Conservation (phyloP, 148 eudicot species). For the Heliosperma pusillum region DNA sequence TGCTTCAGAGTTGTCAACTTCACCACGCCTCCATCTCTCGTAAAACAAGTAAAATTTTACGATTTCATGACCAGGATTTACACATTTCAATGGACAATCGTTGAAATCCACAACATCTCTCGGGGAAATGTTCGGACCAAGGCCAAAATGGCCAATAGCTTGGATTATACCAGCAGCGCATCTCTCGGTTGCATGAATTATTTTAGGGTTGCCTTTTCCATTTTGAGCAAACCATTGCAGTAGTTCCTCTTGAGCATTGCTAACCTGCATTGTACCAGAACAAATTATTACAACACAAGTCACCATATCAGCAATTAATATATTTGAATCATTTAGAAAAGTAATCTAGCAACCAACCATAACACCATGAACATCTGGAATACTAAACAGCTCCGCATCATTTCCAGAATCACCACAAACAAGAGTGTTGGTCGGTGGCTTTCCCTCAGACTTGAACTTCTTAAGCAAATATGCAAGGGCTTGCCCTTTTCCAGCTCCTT, state of each 20-base stretch:
- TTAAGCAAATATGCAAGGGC: constrained; percentile 68
- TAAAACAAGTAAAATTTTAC: constrained; percentile 54
- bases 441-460: constrained; percentile 53
- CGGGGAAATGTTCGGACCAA: constrained; percentile 56
- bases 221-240: constrained; percentile 62
- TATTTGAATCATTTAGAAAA: constrained; percentile 13
- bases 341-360: constrained; percentile 46
- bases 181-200: constrained; percentile 64
- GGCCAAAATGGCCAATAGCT: constrained; percentile 68
- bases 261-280: constrained; percentile 39
- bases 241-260: constrained; percentile 76
- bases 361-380: constrained; percentile 70
- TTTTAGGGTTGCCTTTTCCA: constrained; percentile 61
- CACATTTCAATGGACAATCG: constrained; percentile 32
- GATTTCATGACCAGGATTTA: constrained; percentile 55
- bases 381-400: constrained; percentile 73
- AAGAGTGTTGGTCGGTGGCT: constrained; percentile 50
- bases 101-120: constrained; percentile 44
- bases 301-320: constrained; percentile 3
- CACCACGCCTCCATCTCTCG: constrained; percentile 61
- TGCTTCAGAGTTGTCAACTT: constrained; percentile 48
- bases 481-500: constrained; percentile 82
- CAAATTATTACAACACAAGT: constrained; percentile 13
- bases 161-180: constrained; percentile 75
- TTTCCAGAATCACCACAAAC: constrained; percentile 78